phyloP scores from a whole-genome alignment of 1,284 basidiomycete genomes.

The Heimioporus punctisporus region DNA sequence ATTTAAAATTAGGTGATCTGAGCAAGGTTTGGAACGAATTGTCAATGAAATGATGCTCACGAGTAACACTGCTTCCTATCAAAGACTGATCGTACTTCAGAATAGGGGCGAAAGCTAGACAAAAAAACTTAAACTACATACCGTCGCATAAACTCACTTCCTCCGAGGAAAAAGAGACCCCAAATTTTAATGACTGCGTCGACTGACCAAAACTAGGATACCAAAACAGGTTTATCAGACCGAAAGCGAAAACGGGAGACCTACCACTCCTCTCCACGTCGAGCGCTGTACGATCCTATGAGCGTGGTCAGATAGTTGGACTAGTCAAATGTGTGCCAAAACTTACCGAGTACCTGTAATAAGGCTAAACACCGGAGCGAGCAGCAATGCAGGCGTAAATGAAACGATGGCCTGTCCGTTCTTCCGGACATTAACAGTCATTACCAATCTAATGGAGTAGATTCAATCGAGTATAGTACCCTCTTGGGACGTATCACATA shows the following conservation, averaged over 20 bases:
- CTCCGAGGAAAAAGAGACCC: slow-evolving; percentile 61
- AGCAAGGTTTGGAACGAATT: neutral
- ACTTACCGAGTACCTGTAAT: slow-evolving; percentile 61
- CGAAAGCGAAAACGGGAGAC: slow-evolving; percentile 14
- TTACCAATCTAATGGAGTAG: slow-evolving; percentile 48
- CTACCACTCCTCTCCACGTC: slow-evolving; percentile 68
- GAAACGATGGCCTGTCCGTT: slow-evolving; percentile 69
- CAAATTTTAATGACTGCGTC: slow-evolving; percentile 50
- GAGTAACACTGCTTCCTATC: slow-evolving; percentile 42
- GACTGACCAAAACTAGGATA: slow-evolving; percentile 59
- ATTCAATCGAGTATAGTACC: neutral
- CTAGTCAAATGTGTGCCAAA: neutral
- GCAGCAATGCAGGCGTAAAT: slow-evolving; percentile 62
- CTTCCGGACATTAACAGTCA: slow-evolving; percentile 71
- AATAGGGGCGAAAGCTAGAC: slow-evolving; percentile 59
- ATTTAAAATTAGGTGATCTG: slow-evolving; percentile 22
- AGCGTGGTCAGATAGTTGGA: neutral
- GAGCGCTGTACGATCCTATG: slow-evolving; percentile 55
- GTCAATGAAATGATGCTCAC: slow-evolving; percentile 34
- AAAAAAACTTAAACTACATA: neutral
- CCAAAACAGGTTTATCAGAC: neutral
- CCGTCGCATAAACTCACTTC: slow-evolving; percentile 44
- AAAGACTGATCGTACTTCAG: slow-evolving; percentile 51
- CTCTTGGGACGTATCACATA: slow-evolving; percentile 27
- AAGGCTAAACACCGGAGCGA: slow-evolving; percentile 67